Percentiles rank a stretch among this genome's conserved stretches.
These are phyloP conservation scores for Eimeria tenella DNA, from an alignment of 169 alveolate genomes.

Conservation along the genomic window DNA sequence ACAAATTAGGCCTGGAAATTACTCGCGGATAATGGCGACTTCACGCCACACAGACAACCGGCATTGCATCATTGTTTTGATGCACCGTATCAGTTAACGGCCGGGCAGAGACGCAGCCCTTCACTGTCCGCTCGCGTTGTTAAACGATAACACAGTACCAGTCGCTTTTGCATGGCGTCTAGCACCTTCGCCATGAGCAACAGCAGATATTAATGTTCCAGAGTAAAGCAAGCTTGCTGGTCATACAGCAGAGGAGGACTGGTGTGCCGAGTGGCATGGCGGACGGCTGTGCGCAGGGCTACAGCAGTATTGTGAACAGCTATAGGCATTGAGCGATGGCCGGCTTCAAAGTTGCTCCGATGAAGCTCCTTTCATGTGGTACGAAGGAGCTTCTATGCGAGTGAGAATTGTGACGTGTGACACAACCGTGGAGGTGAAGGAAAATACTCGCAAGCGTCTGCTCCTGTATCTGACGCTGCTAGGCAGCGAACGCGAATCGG, in stretches of 20 bases:
- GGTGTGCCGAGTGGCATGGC: constrained; percentile 57
- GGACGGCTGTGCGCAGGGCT: constrained; percentile 22
- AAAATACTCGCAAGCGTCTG: not conserved
- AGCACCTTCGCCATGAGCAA: constrained; percentile 43
- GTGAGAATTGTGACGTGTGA: constrained; percentile 12
- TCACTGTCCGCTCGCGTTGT: constrained; percentile 50
- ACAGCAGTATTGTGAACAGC: constrained; percentile 30
- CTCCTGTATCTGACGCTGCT: constrained; percentile 25
- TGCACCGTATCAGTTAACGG: constrained; percentile 58
- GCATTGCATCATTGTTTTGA: constrained; percentile 52
- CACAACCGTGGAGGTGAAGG: constrained; percentile 41
- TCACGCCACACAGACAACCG: constrained; percentile 51
- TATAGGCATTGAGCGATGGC: constrained; percentile 17
- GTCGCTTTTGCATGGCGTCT: constrained; percentile 28
- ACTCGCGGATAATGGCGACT: constrained; percentile 42
- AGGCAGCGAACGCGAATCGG: constrained; percentile 58
- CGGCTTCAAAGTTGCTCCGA: constrained; percentile 30
- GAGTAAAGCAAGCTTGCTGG: constrained; percentile 33
- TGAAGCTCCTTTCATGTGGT: constrained; percentile 21
- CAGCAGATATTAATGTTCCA: constrained; percentile 26
- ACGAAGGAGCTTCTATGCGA: constrained; percentile 28
- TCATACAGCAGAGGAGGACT: constrained; percentile 47
- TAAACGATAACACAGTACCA: constrained; percentile 50
- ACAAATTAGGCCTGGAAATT: constrained; percentile 50
- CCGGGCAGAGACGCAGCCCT: constrained; percentile 64